A percentile compares a stretch with the other conserved stretches of the same genome.
Conservation (phyloP, 2,329 filamentous ascomycete species). For the Chalaropsis thielavioides region DNA sequence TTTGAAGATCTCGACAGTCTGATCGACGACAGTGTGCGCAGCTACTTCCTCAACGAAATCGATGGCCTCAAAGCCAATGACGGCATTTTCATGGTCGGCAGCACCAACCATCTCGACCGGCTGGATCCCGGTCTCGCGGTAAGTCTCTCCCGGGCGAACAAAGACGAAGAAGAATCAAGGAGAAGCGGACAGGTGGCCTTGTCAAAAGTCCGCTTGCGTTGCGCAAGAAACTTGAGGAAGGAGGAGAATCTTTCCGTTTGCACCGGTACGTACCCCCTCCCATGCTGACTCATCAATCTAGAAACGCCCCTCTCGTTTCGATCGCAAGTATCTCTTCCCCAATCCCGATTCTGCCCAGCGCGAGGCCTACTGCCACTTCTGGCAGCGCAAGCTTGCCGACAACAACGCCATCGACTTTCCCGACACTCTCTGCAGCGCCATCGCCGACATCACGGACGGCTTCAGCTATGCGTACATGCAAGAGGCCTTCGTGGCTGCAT, state of each 20-base stretch:
- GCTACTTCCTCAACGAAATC: slow-evolving; percentile 60
- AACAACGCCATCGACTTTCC: slow-evolving; percentile 46
- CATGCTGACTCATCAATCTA: slow-evolving; percentile 17
- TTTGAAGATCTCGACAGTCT: slow-evolving; percentile 60
- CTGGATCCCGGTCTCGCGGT: slow-evolving; percentile 51
- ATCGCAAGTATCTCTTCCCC: slow-evolving; percentile 52
- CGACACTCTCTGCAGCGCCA: slow-evolving; percentile 39
- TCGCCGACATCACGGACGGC: slow-evolving; percentile 47
- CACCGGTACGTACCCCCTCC: not conserved
- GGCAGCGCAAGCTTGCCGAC: slow-evolving; percentile 41
- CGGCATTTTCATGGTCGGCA: slow-evolving; percentile 55
- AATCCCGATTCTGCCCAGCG: slow-evolving; percentile 41
- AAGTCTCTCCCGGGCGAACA: slow-evolving; percentile 19
- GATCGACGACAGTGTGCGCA: slow-evolving; percentile 43
- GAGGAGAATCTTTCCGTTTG: not conserved
- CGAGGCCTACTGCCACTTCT: slow-evolving; percentile 46
- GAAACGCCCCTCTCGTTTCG: slow-evolving; percentile 52
- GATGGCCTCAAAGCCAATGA: slow-evolving; percentile 56
- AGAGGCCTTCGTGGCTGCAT: slow-evolving; percentile 50
- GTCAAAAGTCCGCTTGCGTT: not conserved
- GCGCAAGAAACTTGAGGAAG: not conserved
- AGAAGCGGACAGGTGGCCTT: not conserved
- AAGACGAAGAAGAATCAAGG: not conserved
- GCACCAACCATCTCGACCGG: slow-evolving; percentile 50
- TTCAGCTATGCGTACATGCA: slow-evolving; percentile 59